phyloP scores from a whole-genome alignment of 208 protist genomes.

The Trypanosoma melophagium region DNA sequence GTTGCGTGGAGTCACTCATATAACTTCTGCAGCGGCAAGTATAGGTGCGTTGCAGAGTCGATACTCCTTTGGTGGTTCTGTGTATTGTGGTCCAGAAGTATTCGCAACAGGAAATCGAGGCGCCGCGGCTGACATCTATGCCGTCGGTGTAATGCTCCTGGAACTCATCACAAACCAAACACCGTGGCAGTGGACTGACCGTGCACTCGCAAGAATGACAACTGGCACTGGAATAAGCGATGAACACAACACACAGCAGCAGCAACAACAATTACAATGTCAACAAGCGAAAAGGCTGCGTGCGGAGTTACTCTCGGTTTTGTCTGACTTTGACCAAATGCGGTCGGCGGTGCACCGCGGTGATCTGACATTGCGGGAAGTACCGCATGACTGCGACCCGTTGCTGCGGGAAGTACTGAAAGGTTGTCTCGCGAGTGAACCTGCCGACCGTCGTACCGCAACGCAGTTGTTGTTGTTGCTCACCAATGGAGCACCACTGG shows the following conservation, averaged over 20 bases:
- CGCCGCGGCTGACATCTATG: slow-evolving; percentile 42
- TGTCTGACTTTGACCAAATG: slow-evolving; percentile 2
- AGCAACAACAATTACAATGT: slow-evolving; percentile 1
- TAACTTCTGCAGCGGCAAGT: neutral
- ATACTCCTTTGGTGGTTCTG: slow-evolving; percentile 1
- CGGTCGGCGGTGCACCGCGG: neutral
- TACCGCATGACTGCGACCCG: slow-evolving; percentile 14
- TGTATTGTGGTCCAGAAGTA: slow-evolving; percentile 43
- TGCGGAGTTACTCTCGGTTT: neutral
- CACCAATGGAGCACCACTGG: neutral
- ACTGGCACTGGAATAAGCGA: neutral
- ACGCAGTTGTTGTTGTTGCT: slow-evolving; percentile 27
- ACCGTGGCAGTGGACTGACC: slow-evolving; percentile 41
- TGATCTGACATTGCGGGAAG: neutral
- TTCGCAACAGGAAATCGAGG: slow-evolving; percentile 27
- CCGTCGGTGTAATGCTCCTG: slow-evolving; percentile 49
- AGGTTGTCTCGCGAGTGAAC: slow-evolving; percentile 30
- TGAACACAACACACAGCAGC: neutral
- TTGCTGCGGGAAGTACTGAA: slow-evolving; percentile 35
- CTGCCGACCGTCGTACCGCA: slow-evolving; percentile 30
- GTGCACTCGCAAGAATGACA: neutral
- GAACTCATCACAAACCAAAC: slow-evolving; percentile 34
- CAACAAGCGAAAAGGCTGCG: neutral
- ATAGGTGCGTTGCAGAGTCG: slow-evolving; percentile 8
- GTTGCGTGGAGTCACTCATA: slow-evolving; percentile 33